A percentile compares a stretch with the other conserved stretches of the same genome.
phyloP scores from a whole-genome alignment of 768 basidiomycete genomes.

The Rhodotorula sphaerocarpa region DNA sequence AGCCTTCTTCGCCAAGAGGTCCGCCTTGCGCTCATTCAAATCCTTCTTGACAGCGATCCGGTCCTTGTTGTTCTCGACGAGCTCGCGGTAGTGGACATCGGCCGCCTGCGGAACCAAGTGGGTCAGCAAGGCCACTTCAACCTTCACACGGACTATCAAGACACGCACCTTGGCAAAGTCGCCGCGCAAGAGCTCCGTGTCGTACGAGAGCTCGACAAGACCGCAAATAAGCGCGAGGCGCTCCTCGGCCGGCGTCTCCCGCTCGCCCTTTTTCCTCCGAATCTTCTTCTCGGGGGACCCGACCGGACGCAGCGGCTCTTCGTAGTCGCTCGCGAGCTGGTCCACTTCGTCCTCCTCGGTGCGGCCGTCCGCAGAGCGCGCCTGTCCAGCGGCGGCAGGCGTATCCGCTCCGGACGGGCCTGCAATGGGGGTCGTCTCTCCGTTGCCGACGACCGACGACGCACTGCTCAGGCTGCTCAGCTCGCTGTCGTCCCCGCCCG shows the following conservation, averaged over 20 bases:
- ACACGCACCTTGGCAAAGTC: background rate
- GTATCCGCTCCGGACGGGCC: too few species aligned
- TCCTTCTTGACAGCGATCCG: background rate
- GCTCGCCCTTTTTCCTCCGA: conserved; percentile 5
- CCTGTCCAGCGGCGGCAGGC: background rate
- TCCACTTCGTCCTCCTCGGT: conserved; percentile 3
- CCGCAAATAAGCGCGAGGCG: conserved; percentile 12
- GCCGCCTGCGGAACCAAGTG: background rate
- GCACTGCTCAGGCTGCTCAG: background rate
- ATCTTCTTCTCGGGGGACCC: background rate
- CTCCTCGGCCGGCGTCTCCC: conserved; percentile 12
- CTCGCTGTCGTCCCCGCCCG: conserved; percentile 2
- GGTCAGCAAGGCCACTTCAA: background rate
- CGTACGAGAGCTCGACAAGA: conserved; percentile 8
- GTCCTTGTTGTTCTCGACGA: background rate
- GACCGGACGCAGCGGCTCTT: background rate
- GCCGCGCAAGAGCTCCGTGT: conserved; percentile 9
- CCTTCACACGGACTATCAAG: background rate
- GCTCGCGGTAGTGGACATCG: background rate
- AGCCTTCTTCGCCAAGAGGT: background rate
- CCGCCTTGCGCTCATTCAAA: background rate
- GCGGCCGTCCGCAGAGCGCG: background rate
- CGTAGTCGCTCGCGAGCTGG: conserved; percentile 10
- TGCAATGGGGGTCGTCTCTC: background rate
- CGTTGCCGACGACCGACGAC: background rate